A percentile compares a stretch with the other conserved stretches of the same genome.
These are phyloP conservation scores for Tuber umbilicatum DNA, from an alignment of 495 filamentous ascomycete genomes.

Conservation along the genomic window DNA sequence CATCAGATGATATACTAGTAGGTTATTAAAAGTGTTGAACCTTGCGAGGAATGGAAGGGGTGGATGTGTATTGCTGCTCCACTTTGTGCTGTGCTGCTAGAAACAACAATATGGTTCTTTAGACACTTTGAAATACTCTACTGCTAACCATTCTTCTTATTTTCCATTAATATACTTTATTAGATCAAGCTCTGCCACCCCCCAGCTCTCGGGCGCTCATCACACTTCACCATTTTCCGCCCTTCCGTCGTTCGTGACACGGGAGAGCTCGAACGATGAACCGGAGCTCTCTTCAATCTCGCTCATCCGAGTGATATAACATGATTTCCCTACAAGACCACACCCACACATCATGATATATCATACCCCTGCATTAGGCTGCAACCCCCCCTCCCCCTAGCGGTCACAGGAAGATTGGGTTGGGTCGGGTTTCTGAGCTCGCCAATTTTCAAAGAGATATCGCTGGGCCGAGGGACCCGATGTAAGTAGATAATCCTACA, in stretches of 20 bases:
- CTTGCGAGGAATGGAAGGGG: neutral
- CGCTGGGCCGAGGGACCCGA: neutral
- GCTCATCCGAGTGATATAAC: neutral
- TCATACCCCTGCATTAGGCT: neutral
- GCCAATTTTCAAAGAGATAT: neutral
- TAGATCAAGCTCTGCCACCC: neutral
- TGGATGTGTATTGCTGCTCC: neutral
- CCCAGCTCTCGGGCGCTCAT: neutral
- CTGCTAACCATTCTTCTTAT: neutral
- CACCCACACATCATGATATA: neutral
- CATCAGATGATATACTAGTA: neutral
- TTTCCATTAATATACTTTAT: neutral
- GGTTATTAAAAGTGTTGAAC: neutral
- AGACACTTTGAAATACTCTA: neutral
- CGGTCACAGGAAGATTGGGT: neutral
- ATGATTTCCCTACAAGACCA: neutral
- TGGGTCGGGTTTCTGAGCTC: neutral
- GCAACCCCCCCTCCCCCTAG: rapidly evolving
- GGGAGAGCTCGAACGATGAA: neutral
- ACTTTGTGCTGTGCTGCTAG: neutral
- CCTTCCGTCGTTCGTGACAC: neutral
- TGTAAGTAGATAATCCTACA: neutral
- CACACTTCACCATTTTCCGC: neutral
- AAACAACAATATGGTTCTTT: neutral
- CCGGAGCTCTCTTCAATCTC: neutral